A percentile compares a stretch with the other conserved stretches of the same genome.
Evolutionary conservation across 1,284 basidiomycete genomes (phyloP).

Genomic region (Tylopilus sp.): DNA sequence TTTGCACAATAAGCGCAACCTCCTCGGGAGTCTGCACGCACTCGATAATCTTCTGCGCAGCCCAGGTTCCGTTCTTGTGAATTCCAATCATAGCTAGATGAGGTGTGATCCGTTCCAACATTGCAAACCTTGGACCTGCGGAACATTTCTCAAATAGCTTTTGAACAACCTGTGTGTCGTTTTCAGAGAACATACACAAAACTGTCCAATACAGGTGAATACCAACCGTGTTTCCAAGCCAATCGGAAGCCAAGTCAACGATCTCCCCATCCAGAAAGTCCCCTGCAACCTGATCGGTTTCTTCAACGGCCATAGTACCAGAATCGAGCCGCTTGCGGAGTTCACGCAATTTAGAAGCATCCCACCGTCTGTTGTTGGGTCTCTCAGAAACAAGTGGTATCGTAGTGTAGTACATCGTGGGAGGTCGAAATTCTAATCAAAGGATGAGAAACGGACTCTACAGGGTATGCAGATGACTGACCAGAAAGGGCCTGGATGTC

Average conservation of each 20-base stretch:
- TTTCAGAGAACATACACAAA: constrained; percentile 16
- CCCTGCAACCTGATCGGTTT: constrained; percentile 86
- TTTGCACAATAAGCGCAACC: constrained; percentile 78
- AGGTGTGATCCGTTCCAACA: constrained; percentile 93
- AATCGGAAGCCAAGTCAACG: constrained; percentile 95
- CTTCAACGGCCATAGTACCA: constrained; percentile 78
- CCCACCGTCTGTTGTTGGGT: constrained; percentile 83
- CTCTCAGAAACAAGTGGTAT: constrained; percentile 86
- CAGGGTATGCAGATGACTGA: constrained; percentile 40
- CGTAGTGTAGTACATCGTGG: constrained; percentile 90
- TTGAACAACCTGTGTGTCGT: constrained; percentile 72
- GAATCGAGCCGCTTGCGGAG: constrained; percentile 83
- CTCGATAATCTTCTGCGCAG: constrained; percentile 98
- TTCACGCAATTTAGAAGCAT: constrained; percentile 92
- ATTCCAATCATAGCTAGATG: constrained; percentile 97
- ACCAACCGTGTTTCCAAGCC: constrained; percentile 95
- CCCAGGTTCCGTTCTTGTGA: constrained; percentile 99
- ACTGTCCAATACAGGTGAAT: background rate
- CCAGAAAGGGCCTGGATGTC: constrained; percentile 84
- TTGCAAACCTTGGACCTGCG: constrained; percentile 71
- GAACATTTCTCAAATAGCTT: constrained; percentile 94
- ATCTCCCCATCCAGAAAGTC: constrained; percentile 91
- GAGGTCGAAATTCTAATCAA: constrained; percentile 73
- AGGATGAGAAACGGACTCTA: constrained; percentile 6
- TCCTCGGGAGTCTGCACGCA: constrained; percentile 91